Conservation (phyloP, 2,329 filamentous ascomycete genomes). For the Pyrenochaeta sp. region DNA sequence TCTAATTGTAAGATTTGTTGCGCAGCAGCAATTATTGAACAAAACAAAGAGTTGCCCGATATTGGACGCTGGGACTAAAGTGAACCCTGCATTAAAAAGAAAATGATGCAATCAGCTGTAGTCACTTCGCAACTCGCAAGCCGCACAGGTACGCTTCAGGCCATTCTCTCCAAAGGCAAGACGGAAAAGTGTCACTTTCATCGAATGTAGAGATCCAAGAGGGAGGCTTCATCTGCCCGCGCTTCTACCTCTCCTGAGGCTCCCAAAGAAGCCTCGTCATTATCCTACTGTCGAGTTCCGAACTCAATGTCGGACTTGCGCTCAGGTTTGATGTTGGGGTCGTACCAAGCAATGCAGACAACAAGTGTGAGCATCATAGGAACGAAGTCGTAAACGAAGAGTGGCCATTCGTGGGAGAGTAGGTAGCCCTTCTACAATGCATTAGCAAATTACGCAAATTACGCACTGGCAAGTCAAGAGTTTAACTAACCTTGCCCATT, state of each 20-base stretch:
- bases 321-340: conserved; percentile 33
- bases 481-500: conserved; percentile 38
- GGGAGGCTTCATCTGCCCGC: conserved; percentile 7
- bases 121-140: background rate
- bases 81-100: background rate
- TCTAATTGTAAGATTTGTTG: too few species aligned
- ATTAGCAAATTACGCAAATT: too few species aligned
- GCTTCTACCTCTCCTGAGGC: background rate
- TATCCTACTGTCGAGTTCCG: conserved; percentile 18
- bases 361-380: conserved; percentile 35
- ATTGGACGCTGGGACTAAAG: too few species aligned
- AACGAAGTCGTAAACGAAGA: conserved; percentile 40
- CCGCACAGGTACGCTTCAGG: background rate
- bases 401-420: conserved; percentile 33
- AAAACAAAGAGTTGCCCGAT: too few species aligned
- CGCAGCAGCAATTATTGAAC: too few species aligned
- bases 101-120: background rate
- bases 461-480: too few species aligned
- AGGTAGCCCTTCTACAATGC: conserved; percentile 31
- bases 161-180: background rate
- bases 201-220: conserved; percentile 14
- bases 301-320: conserved; percentile 32
- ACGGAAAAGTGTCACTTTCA: background rate
- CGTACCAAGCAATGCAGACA: conserved; percentile 36
- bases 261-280: background rate